A percentile compares a stretch with the other conserved stretches of the same genome.
Evolutionary conservation across 495 filamentous ascomycete genomes (phyloP).

Genomic region (Xylaria cubensis): DNA sequence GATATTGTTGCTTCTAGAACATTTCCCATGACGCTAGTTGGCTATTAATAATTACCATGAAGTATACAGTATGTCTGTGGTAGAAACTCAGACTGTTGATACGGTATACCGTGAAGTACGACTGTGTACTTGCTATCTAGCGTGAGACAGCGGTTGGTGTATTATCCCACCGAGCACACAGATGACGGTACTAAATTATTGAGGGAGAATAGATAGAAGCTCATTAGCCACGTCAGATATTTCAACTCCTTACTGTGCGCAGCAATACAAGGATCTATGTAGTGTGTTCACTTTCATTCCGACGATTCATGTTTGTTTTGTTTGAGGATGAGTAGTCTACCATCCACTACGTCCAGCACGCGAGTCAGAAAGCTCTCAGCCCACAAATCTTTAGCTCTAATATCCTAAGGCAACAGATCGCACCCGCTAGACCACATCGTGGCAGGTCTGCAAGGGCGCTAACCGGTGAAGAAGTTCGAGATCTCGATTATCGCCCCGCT

Average conservation of each 20-base stretch:
- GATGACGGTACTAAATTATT: background rate
- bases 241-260: background rate
- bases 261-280: background rate
- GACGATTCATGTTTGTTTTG: slow-evolving; percentile 13
- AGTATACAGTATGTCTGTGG: background rate
- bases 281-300: background rate
- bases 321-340: background rate
- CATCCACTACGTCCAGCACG: background rate
- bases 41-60: background rate
- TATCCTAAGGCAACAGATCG: background rate
- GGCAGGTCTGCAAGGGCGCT: slow-evolving; percentile 21
- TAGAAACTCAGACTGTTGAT: background rate
- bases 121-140: slow-evolving; percentile 2
- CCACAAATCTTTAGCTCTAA: background rate
- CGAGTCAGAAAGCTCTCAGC: slow-evolving; percentile 19
- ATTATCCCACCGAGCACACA: background rate
- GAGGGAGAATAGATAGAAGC: background rate
- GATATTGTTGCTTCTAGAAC: background rate
- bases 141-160: background rate
- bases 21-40: background rate
- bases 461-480: slow-evolving; percentile 25
- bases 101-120: slow-evolving; percentile 4
- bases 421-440: slow-evolving; percentile 21
- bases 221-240: background rate
- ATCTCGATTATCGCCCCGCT: slow-evolving; percentile 30